A percentile compares a stretch with the other conserved stretches of the same genome.
These are phyloP conservation scores for Phyllosticta citriasiana DNA, from an alignment of 2,329 filamentous ascomycete species.

Conservation along the genomic window DNA sequence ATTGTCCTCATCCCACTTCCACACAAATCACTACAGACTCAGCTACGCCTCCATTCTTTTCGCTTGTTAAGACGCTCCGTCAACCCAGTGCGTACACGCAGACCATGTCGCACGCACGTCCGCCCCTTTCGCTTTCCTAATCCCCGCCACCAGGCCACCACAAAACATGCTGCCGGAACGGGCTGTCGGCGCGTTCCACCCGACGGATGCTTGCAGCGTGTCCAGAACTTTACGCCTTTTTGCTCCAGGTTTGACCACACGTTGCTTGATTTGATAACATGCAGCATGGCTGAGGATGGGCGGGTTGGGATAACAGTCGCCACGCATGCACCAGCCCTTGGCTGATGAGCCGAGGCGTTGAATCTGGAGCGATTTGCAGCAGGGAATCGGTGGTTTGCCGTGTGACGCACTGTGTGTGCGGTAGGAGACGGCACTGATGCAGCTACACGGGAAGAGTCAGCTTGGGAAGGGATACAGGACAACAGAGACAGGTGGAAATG, in stretches of 20 bases:
- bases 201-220: not conserved
- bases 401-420: not conserved
- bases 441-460: not conserved
- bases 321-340: not conserved
- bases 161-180: not conserved
- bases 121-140: not conserved
- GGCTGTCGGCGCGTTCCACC: not conserved
- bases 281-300: not conserved
- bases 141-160: not conserved
- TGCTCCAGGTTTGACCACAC: not conserved
- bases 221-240: not conserved
- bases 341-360: not conserved
- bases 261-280: not conserved
- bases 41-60: too few species aligned
- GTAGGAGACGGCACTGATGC: not conserved
- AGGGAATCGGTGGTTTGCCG: not conserved
- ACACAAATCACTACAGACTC: too few species aligned
- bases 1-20: not conserved
- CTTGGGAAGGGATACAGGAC: not conserved
- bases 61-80: too few species aligned
- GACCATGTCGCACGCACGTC: not conserved
- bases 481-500: not conserved
- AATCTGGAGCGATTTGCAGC: not conserved
- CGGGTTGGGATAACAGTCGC: not conserved
- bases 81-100: not conserved